Base-by-base conservation (phyloP, 2,329 filamentous ascomycete genomes). In the Amylocarpus encephaloides region DNA sequence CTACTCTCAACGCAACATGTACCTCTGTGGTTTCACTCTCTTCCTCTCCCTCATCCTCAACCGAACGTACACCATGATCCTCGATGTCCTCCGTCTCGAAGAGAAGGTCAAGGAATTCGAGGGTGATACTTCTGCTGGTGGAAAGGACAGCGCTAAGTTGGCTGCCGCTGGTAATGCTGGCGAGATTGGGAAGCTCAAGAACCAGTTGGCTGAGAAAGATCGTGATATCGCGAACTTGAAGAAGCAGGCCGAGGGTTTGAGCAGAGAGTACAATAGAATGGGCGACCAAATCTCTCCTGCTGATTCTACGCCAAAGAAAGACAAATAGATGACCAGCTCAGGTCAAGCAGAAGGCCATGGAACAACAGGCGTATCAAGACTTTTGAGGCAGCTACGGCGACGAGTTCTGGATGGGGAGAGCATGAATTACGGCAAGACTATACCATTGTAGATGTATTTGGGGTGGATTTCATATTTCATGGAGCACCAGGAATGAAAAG, bases 1-100 rank as follows among this genome's bases (percentile, higher is more conserved):
- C 79, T 98, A 98, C 80, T 95, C 91, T 55, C 92, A 98, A 77
- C 91, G 93, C 71, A 98, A 98, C 83, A 98, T 98, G 93, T 98
- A 98, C 75, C 90, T 98, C 55, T 97, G 93, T 72, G 93, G 93
- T 63, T 98, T 98, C 78, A 98, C 93, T 5, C 85, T 98, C 57
- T 97, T 98, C 82, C 85, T 98, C 55, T 97, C 92, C 48, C 79
- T 98, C 58, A 98, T 98, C 72, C 88, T 94, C 68, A 97, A 98
- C 83, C 92, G 93, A 67, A 98, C 93, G 67, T 98, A 97, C 76
- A 87, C 85, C 66, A 92, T 97, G 88, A 66, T 66, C 46, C 57
- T 67, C 35, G 65, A 67, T 34, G 59, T 64, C 32, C 57, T 67
- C 6, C 82, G 88, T 56, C 85, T 98, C 48, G 92, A 98, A 76